Base-by-base conservation (phyloP, 179 eudicot species). In the Silene vulgaris region DNA sequence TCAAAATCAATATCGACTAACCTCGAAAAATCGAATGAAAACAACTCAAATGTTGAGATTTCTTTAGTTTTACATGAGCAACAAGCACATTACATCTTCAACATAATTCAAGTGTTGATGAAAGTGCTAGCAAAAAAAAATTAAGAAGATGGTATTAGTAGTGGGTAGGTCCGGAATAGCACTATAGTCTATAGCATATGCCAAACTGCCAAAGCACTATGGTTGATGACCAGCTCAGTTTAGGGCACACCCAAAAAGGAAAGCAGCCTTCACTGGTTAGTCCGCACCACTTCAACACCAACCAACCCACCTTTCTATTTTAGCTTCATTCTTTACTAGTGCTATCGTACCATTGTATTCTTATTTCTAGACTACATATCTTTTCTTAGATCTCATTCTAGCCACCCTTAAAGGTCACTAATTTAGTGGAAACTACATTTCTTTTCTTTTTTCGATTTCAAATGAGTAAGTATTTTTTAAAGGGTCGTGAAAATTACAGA, bases 231-330 rank as follows among this genome's bases (percentile, higher is more conserved):
- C 3, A 64, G 29, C 23, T 28, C 4, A 65, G 13, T 8, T 66
- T 66, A 71, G 29, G 78, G 72, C 78, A 32, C 78, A 65, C 77
- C 60, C 54, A 50, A 50, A 32, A 63, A 26, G 52, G 13, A 17
- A 23, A 74, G 30, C 23, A 74, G 67, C 59, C 59, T 35, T 61
- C 35, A 23, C 37, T 19, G 3, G 2, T 23, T 28, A 37, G 45
- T 37, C 9, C 45, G 6, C 45, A 37, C 45, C 45, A 3, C 40
- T 35, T 35, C 40, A 35, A 23, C 40, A 52, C 59, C 26, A 50
- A 74, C 70, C 21, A 21, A 74, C 70, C 76, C 69, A 74, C 70
- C 17, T 73, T 63, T 16, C 6, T 37, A 2, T 3, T 32, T 8
- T 35, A 11, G 32, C 32, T 43, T 13, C 5, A 5, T 30, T 5